phyloP scores from a whole-genome alignment of 148 eudicot species.

The Rhododendron ferrugineum region DNA sequence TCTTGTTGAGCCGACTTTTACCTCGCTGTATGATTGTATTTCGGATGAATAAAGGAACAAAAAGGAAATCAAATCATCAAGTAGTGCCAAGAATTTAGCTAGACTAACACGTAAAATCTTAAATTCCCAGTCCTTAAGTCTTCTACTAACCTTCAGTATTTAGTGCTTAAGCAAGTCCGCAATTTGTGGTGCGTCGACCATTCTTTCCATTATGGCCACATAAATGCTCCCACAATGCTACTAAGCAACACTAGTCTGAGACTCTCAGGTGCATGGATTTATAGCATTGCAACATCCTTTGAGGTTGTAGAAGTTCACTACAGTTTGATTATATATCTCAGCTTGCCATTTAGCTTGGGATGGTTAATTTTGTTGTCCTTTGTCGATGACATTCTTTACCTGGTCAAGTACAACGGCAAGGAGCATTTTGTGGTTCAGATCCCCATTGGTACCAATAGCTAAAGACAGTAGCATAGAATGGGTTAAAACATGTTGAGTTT shows the following conservation, averaged over 20 bases:
- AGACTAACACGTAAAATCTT: background rate
- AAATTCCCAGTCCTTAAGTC: background rate
- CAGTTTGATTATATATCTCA: background rate
- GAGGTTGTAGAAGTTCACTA: background rate
- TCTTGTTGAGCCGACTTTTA: background rate
- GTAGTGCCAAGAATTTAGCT: background rate
- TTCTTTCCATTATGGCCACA: background rate
- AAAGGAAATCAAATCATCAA: background rate
- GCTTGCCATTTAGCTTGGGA: background rate
- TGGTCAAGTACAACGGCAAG: background rate
- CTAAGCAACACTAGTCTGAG: background rate
- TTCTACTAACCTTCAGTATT: background rate
- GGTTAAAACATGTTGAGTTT: background rate
- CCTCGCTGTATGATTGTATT: background rate
- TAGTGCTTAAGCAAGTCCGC: background rate
- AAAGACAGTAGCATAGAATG: background rate
- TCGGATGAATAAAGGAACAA: background rate
- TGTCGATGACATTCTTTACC: background rate
- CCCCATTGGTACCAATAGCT: background rate
- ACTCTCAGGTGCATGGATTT: background rate
- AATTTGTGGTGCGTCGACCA: background rate
- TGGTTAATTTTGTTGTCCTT: background rate
- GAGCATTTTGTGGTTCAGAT: background rate
- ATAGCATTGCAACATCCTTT: background rate
- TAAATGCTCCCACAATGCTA: background rate